phyloP scores from a whole-genome alignment of 495 filamentous ascomycete genomes.

The Cercophora sp. region DNA sequence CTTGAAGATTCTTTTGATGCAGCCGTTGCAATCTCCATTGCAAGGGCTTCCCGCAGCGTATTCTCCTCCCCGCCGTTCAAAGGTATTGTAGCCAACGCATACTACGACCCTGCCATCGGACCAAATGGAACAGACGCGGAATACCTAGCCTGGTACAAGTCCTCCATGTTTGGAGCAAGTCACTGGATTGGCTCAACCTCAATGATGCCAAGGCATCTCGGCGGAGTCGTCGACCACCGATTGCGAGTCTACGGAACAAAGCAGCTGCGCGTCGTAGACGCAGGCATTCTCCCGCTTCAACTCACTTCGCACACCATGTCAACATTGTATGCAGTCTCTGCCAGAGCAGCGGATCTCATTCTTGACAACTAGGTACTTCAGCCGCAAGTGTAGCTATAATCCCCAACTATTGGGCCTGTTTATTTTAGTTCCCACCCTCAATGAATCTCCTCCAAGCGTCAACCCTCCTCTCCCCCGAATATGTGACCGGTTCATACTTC shows the following conservation, averaged over 20 bases:
- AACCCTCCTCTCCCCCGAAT: background rate
- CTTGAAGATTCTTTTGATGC: constrained; percentile 34
- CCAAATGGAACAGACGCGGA: constrained; percentile 27
- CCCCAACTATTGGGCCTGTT: too few species aligned
- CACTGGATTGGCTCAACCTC: constrained; percentile 30
- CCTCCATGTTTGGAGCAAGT: constrained; percentile 5
- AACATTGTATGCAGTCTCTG: too few species aligned
- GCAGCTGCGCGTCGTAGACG: too few species aligned
- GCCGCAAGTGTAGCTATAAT: too few species aligned
- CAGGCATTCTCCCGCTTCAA: too few species aligned
- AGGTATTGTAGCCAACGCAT: background rate
- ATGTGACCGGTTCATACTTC: background rate
- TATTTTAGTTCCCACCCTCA: too few species aligned
- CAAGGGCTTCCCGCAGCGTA: constrained; percentile 18
- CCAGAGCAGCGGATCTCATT: too few species aligned
- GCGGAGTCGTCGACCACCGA: constrained; percentile 45
- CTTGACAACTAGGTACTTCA: too few species aligned
- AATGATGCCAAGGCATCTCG: constrained; percentile 34
- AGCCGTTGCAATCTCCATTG: constrained; percentile 23
- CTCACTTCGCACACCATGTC: too few species aligned
- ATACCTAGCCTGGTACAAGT: constrained; percentile 14
- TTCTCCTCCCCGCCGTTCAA: constrained; percentile 14
- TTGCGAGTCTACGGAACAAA: too few species aligned
- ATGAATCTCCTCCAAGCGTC: background rate
- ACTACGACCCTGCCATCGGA: constrained; percentile 6